Percentiles rank a stretch among this genome's conserved stretches.
phyloP scores from a whole-genome alignment of 2,329 filamentous ascomycete species.

The Pseudogymnoascus sp. region DNA sequence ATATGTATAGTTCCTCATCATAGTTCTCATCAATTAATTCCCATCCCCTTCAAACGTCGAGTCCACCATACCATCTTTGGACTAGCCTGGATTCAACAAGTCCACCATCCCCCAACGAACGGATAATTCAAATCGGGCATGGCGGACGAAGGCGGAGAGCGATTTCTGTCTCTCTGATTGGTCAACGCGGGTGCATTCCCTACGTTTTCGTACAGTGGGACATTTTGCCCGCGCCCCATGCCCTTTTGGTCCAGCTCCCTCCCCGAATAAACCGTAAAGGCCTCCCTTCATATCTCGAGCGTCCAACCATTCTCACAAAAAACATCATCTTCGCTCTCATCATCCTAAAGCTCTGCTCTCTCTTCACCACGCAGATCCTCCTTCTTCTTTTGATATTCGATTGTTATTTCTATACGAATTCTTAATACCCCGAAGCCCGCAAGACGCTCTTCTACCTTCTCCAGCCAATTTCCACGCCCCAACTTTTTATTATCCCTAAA shows the following conservation, averaged over 20 bases:
- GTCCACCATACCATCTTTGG: neutral
- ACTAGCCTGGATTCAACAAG: neutral
- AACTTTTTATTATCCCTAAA: constrained; percentile 4
- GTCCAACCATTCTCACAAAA: neutral
- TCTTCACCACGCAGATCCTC: neutral
- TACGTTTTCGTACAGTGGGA: constrained; percentile 1
- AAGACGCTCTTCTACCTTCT: neutral
- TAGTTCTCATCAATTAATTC: constrained; percentile 1
- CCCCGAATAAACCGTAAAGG: neutral
- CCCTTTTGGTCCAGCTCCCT: constrained; percentile 5
- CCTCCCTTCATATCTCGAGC: neutral
- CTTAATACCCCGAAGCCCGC: constrained; percentile 3
- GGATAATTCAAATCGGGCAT: constrained; percentile 2
- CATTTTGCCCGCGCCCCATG: constrained; percentile 1
- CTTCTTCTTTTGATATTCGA: neutral
- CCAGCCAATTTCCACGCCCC: neutral
- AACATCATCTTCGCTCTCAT: constrained; percentile 2
- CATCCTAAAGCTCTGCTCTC: constrained; percentile 2
- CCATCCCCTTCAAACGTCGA: neutral
- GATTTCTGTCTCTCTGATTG: neutral
- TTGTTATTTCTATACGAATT: constrained; percentile 7
- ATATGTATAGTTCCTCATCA: neutral
- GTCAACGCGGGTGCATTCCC: neutral
- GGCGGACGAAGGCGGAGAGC: constrained; percentile 4
- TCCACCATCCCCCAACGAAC: constrained; percentile 7